phyloP scores from a whole-genome alignment of 2,329 filamentous ascomycete genomes.

The Penicillium brevicompactum region DNA sequence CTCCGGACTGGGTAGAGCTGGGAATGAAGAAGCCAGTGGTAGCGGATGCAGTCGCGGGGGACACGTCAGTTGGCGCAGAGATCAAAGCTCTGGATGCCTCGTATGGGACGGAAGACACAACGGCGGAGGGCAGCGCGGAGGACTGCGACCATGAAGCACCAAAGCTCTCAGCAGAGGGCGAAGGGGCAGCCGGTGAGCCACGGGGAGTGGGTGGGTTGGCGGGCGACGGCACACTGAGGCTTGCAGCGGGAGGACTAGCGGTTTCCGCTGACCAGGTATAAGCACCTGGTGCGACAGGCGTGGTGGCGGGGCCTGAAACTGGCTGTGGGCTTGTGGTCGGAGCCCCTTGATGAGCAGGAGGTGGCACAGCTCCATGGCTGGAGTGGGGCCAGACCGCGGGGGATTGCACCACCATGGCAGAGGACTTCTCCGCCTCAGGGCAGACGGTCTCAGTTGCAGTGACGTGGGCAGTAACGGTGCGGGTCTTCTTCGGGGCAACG shows the following conservation, averaged over 20 bases:
- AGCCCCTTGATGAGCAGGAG: not conserved
- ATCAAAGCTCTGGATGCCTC: not conserved
- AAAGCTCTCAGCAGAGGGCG: not conserved
- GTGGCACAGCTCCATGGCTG: not conserved
- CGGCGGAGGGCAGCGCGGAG: not conserved
- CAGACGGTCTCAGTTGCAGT: conserved; percentile 23
- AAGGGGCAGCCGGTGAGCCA: not conserved
- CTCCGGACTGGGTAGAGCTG: not conserved
- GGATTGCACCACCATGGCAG: not conserved
- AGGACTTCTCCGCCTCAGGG: conserved; percentile 4
- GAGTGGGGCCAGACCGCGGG: not conserved
- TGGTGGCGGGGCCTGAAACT: not conserved
- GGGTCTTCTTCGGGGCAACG: conserved; percentile 2
- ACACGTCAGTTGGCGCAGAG: not conserved
- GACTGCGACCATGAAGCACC: not conserved
- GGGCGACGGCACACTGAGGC: not conserved
- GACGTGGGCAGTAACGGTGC: conserved; percentile 10
- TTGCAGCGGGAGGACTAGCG: not conserved
- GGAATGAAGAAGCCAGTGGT: not conserved
- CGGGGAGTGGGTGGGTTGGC: not conserved
- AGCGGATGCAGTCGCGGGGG: not conserved
- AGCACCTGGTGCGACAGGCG: not conserved
- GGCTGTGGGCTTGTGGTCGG: not conserved
- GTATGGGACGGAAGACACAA: conserved; percentile 2
- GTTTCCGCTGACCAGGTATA: not conserved